These are phyloP conservation scores for Trypanosoma vivax DNA, from an alignment of 208 protist genomes.

Conservation along the genomic window DNA sequence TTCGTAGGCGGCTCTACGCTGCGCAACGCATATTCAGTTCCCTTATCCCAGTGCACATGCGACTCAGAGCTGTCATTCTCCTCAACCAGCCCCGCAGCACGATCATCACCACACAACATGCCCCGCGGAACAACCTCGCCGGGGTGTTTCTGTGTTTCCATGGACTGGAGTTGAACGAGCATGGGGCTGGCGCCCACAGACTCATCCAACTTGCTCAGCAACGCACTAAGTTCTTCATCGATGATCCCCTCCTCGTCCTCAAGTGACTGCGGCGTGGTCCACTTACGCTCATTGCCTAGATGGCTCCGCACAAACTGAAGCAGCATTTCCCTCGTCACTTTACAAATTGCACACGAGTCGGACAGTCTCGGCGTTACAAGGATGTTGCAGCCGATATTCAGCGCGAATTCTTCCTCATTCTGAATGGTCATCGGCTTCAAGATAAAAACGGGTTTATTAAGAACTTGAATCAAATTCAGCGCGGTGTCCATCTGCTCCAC, in stretches of 20 bases:
- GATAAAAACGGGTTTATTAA: conserved; percentile 26
- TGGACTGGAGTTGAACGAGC: neutral
- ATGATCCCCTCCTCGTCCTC: neutral
- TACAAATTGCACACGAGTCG: neutral
- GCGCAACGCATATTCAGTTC: too few species aligned
- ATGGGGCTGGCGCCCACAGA: neutral
- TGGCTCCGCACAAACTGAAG: conserved; percentile 1
- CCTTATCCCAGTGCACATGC: too few species aligned
- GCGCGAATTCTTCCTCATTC: conserved; percentile 22
- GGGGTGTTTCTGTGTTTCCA: neutral
- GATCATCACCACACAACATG: neutral
- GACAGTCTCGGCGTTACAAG: conserved; percentile 5
- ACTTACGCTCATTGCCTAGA: conserved; percentile 1
- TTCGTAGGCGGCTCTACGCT: too few species aligned
- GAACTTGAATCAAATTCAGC: conserved; percentile 12
- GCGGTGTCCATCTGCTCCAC: conserved; percentile 14
- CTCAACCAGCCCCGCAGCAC: neutral
- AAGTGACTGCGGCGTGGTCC: neutral
- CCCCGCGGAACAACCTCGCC: conserved; percentile 3
- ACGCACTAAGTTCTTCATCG: conserved; percentile 14
- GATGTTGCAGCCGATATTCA: conserved; percentile 27
- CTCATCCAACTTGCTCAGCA: conserved; percentile 2
- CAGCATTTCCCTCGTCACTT: conserved; percentile 7
- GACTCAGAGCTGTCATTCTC: neutral
- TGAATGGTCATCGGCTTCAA: conserved; percentile 16